A percentile compares a stretch with the other conserved stretches of the same genome.
Conservation (phyloP, 1,139 yeast species). For the Candida anutae region DNA sequence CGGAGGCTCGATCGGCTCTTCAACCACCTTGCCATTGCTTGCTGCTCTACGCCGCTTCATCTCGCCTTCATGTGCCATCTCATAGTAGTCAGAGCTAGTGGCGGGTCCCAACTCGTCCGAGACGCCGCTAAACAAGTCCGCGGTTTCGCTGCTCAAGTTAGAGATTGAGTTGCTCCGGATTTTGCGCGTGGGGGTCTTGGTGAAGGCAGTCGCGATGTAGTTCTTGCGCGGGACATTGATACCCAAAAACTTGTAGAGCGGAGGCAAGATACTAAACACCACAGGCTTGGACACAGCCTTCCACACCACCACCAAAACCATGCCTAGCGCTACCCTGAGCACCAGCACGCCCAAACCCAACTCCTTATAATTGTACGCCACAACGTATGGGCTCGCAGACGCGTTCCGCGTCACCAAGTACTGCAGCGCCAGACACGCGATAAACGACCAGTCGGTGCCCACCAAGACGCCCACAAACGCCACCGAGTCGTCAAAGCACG, state of each 20-base stretch:
- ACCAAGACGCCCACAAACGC: conserved; percentile 86
- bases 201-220: conserved; percentile 35
- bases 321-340: conserved; percentile 49
- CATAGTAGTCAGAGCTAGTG: conserved; percentile 37
- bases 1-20: conserved; percentile 5
- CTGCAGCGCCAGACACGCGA: conserved; percentile 24
- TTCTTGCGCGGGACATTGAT: conserved; percentile 35
- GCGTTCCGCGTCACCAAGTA: conserved; percentile 13
- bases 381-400: conserved; percentile 22
- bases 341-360: conserved; percentile 35
- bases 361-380: conserved; percentile 31
- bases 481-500: conserved; percentile 92
- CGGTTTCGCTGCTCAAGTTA: conserved; percentile 23
- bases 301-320: conserved; percentile 59
- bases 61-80: conserved; percentile 24
- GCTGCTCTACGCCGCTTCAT: conserved; percentile 1
- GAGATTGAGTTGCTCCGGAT: conserved; percentile 36
- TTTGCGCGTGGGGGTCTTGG: conserved; percentile 24
- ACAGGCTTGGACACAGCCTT: conserved; percentile 58
- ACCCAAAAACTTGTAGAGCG: conserved; percentile 38
- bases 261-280: conserved; percentile 42
- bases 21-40: conserved; percentile 5
- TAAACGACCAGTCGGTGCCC: conserved; percentile 60
- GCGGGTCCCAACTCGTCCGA: conserved; percentile 32
- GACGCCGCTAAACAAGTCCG: conserved; percentile 28